Conservation (phyloP, 2,329 filamentous ascomycete species). For the Epichloe gansuensis region DNA sequence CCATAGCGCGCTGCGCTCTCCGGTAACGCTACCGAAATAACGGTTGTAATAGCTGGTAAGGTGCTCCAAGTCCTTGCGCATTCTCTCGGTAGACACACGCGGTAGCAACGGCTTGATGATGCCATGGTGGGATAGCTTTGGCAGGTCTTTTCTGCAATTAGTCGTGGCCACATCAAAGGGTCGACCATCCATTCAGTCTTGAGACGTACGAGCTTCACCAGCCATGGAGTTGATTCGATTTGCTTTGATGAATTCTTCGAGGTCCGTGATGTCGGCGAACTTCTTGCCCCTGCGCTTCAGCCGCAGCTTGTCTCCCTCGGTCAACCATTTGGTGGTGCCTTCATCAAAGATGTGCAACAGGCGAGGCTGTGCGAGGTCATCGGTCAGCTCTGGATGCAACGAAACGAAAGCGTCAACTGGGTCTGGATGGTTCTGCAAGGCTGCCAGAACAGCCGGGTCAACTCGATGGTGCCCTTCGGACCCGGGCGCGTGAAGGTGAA, state of each 20-base stretch:
- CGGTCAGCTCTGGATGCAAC: conserved; percentile 16
- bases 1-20: conserved; percentile 22
- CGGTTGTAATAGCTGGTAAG: conserved; percentile 50
- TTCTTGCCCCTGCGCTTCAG: conserved; percentile 52
- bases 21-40: conserved; percentile 33
- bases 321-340: conserved; percentile 52
- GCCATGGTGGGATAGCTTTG: conserved; percentile 34
- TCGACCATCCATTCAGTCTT: not conserved
- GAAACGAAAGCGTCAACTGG: conserved; percentile 18
- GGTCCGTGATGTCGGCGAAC: conserved; percentile 63
- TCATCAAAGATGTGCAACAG: conserved; percentile 54
- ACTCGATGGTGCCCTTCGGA: conserved; percentile 1
- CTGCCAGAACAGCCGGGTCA: conserved; percentile 13
- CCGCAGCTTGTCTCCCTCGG: conserved; percentile 61
- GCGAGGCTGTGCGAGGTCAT: conserved; percentile 28
- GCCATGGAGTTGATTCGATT: conserved; percentile 12
- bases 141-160: conserved; percentile 16
- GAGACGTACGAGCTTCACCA: conserved; percentile 8
- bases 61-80: conserved; percentile 50
- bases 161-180: not conserved
- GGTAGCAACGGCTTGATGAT: conserved; percentile 44
- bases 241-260: conserved; percentile 33
- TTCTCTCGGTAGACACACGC: conserved; percentile 49
- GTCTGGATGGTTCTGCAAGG: conserved; percentile 14
- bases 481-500: not conserved